phyloP scores from a whole-genome alignment of 2,329 filamentous ascomycete species.

The Rhinocladiella similis region DNA sequence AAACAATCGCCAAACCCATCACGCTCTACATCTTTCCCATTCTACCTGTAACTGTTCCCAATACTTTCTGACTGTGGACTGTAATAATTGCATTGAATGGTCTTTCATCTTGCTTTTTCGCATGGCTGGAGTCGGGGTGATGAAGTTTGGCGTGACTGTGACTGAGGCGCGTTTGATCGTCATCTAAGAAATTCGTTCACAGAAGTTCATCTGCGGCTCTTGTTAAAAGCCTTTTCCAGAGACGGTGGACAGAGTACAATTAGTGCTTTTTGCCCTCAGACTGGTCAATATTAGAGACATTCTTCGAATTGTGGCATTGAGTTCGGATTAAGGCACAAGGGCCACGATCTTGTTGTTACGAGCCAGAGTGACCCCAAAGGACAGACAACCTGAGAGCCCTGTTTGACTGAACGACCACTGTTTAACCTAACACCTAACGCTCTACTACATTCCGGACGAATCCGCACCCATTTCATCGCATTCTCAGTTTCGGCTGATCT shows the following conservation, averaged over 20 bases:
- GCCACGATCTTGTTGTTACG: background rate
- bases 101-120: constrained; percentile 24
- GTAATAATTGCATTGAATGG: constrained; percentile 28
- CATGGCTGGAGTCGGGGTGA: constrained; percentile 28
- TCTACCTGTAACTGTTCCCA: constrained; percentile 22
- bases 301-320: background rate
- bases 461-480: constrained; percentile 10
- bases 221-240: constrained; percentile 13
- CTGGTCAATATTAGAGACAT: constrained; percentile 22
- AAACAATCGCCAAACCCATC: constrained; percentile 13
- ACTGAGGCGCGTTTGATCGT: constrained; percentile 27
- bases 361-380: constrained; percentile 1
- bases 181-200: constrained; percentile 24
- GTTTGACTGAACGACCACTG: background rate
- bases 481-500: constrained; percentile 6
- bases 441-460: background rate
- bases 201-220: constrained; percentile 12
- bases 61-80: constrained; percentile 21
- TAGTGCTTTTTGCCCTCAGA: constrained; percentile 18
- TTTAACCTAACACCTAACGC: background rate
- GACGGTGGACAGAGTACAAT: constrained; percentile 21
- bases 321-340: constrained; percentile 3
- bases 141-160: constrained; percentile 28
- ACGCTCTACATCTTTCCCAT: constrained; percentile 11
- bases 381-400: background rate